phyloP scores from a whole-genome alignment of 2,329 filamentous ascomycete genomes.

The Geoglossum cookeanum region DNA sequence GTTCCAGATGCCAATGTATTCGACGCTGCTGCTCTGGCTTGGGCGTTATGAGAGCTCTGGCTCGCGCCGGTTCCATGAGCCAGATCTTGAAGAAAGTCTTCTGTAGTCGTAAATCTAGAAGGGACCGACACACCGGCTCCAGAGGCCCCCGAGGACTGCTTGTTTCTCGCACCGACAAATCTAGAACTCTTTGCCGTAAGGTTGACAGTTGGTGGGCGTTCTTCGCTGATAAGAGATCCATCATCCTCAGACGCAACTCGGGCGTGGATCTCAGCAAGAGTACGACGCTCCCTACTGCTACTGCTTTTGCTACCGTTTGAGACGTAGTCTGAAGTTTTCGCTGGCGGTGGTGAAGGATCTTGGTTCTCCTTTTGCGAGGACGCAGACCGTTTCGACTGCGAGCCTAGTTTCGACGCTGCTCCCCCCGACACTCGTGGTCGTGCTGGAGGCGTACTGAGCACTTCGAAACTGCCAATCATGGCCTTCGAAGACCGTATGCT shows the following conservation, averaged over 20 bases:
- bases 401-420: slow-evolving; percentile 24
- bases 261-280: slow-evolving; percentile 36
- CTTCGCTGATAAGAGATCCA: slow-evolving; percentile 30
- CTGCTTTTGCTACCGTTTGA: slow-evolving; percentile 16
- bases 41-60: slow-evolving; percentile 6
- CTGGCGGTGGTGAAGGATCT: slow-evolving; percentile 15
- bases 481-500: slow-evolving; percentile 1
- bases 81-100: neutral
- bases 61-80: neutral
- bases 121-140: slow-evolving; percentile 10
- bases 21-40: slow-evolving; percentile 16
- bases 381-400: slow-evolving; percentile 24
- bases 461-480: slow-evolving; percentile 11
- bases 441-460: slow-evolving; percentile 19
- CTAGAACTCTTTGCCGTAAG: slow-evolving; percentile 32
- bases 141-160: slow-evolving; percentile 23
- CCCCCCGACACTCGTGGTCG: slow-evolving; percentile 12
- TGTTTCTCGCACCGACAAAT: slow-evolving; percentile 26
- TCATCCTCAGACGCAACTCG: slow-evolving; percentile 33
- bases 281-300: slow-evolving; percentile 23
- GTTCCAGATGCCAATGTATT: slow-evolving; percentile 25
- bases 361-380: slow-evolving; percentile 21
- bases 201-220: slow-evolving; percentile 25
- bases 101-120: slow-evolving; percentile 7
- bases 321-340: slow-evolving; percentile 12